Evolutionary conservation across 345 rosid genomes (phyloP).

Genomic region (Kandelia obovata): DNA sequence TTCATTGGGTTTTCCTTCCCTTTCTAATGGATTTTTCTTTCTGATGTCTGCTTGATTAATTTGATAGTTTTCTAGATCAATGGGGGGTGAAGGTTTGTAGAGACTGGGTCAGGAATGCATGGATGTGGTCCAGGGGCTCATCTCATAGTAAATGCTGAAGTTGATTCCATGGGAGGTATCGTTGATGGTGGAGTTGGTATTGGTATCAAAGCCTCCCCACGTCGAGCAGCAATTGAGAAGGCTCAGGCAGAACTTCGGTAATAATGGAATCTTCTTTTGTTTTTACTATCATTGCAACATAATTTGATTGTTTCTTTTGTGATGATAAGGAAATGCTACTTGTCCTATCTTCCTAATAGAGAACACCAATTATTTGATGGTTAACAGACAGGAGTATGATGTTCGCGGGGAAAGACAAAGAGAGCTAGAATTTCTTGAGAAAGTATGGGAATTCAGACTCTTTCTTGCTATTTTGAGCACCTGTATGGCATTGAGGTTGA

Average conservation of each 20-base stretch:
- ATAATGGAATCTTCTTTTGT: slow-evolving; percentile 18
- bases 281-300: background rate
- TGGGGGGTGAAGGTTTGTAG: slow-evolving; percentile 19
- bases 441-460: slow-evolving; percentile 53
- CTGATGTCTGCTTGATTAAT: background rate
- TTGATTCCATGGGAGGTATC: slow-evolving; percentile 99
- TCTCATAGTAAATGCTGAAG: slow-evolving; percentile 91
- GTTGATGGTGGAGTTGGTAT: slow-evolving; percentile 86
- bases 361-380: slow-evolving; percentile 17
- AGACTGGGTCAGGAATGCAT: slow-evolving; percentile 50
- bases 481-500: slow-evolving; percentile 10
- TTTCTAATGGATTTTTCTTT: background rate
- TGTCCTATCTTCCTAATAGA: background rate
- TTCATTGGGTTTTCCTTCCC: background rate
- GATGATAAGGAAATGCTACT: background rate
- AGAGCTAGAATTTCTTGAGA: slow-evolving; percentile 94
- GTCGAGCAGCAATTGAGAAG: slow-evolving; percentile 84
- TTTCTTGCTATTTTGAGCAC: slow-evolving; percentile 18
- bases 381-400: slow-evolving; percentile 92
- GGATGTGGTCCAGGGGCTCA: slow-evolving; percentile 59
- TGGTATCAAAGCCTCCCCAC: slow-evolving; percentile 86
- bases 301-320: slow-evolving; percentile 1
- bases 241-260: slow-evolving; percentile 97
- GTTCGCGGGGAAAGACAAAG: slow-evolving; percentile 94
- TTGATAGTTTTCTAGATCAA: slow-evolving; percentile 14